Evolutionary conservation across 352 stramenopile species (phyloP).

Genomic region (Stramenopiles sp.): DNA sequence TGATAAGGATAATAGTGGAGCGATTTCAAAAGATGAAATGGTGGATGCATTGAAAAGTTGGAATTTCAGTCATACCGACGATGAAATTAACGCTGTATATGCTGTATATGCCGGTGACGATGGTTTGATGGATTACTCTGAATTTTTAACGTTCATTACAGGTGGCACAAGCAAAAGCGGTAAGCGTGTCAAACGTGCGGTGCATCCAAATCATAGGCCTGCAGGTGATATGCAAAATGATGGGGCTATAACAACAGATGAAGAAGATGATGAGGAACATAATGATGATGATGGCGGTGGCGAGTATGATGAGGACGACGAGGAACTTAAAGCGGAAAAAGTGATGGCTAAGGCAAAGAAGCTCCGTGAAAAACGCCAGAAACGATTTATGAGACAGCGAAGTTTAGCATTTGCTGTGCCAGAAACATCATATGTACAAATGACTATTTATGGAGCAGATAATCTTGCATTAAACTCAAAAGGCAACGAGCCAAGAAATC

Average conservation of each 20-base stretch:
- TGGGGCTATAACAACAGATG: not conserved
- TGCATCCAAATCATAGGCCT: not conserved
- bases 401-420: not conserved
- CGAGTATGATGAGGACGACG: not conserved
- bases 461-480: not conserved
- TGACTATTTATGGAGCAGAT: not conserved
- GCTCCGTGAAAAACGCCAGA: not conserved
- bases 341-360: not conserved
- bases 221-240: not conserved
- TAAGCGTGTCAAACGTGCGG: not conserved
- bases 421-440: not conserved
- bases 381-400: not conserved
- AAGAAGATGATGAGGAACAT: not conserved
- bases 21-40: conserved; percentile 2
- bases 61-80: not conserved
- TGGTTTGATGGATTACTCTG: not conserved
- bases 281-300: not conserved
- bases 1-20: not conserved
- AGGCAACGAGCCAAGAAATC: not conserved
- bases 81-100: not conserved
- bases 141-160: not conserved
- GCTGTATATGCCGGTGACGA: not conserved
- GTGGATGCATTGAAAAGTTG: not conserved
- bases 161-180: conserved; percentile 1
- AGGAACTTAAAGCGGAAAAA: not conserved